Percentiles rank a stretch among this genome's conserved stretches.
Evolutionary conservation across 441 rosid genomes (phyloP).

Genomic region (Hura crepitans): DNA sequence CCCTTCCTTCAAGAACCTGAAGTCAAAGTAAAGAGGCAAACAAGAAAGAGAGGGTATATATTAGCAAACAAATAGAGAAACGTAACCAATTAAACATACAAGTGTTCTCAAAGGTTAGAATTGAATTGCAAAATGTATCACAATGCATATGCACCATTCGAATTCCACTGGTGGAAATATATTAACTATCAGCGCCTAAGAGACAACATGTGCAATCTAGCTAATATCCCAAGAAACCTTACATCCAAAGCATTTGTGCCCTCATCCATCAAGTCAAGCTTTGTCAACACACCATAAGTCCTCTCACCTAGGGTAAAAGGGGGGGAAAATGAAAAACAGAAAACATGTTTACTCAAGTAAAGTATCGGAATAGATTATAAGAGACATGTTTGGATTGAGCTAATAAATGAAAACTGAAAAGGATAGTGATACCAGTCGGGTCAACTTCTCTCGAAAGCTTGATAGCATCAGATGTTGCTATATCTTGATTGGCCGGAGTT

Average conservation of each 20-base stretch:
- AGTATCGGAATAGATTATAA: not conserved
- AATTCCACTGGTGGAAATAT: not conserved
- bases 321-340: no score
- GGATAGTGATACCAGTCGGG: slow-evolving; percentile 43
- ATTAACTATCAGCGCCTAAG: not conserved
- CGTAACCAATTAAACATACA: not conserved
- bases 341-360: not conserved
- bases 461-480: slow-evolving; percentile 80
- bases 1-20: slow-evolving; percentile 71
- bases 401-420: slow-evolving; percentile 7
- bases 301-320: slow-evolving; percentile 57
- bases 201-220: not conserved
- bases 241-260: slow-evolving; percentile 89
- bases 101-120: not conserved
- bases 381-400: slow-evolving; percentile 3
- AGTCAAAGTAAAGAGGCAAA: slow-evolving; percentile 11
- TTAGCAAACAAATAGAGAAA: not conserved
- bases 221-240: slow-evolving; percentile 21
- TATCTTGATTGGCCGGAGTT: slow-evolving; percentile 81
- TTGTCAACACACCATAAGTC: slow-evolving; percentile 90
- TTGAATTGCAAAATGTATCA: not conserved
- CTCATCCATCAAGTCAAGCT: slow-evolving; percentile 95
- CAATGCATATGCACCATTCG: not conserved
- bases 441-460: slow-evolving; percentile 76
- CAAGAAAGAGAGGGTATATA: not conserved